These are phyloP conservation scores for Primulina huaijiensis DNA, from an alignment of 257 asterid genomes.

Conservation along the genomic window DNA sequence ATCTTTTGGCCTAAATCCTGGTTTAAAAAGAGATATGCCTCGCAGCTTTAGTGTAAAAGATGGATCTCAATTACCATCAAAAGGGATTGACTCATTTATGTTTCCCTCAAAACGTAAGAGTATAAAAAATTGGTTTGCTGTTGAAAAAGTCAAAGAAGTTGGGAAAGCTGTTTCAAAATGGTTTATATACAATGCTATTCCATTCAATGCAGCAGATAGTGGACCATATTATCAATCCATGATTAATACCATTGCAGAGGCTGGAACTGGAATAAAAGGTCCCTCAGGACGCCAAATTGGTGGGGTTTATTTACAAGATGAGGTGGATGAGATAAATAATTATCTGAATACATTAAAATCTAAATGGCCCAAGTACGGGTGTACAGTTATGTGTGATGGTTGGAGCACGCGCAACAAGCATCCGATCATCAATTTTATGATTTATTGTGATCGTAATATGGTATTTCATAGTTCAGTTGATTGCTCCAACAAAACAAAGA, in stretches of 20 bases:
- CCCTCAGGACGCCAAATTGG: not conserved
- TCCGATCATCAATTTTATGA: too few relatives aligned
- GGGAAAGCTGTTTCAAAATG: not conserved
- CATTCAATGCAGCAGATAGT: not conserved
- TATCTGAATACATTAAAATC: not conserved
- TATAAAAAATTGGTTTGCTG: not conserved
- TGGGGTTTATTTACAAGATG: not conserved
- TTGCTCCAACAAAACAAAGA: constrained; percentile 4
- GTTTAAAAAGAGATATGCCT: too few relatives aligned
- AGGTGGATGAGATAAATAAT: not conserved
- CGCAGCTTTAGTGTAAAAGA: too few relatives aligned
- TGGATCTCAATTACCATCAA: too few relatives aligned
- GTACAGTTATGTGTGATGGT: not conserved
- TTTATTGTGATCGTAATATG: not conserved
- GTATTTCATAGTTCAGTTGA: not conserved
- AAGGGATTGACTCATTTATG: too few relatives aligned
- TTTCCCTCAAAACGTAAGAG: not conserved
- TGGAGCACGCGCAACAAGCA: not conserved
- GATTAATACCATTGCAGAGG: not conserved
- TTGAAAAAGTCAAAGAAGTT: not conserved
- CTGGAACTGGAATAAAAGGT: not conserved
- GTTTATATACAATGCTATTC: not conserved
- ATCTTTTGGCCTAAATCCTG: too few relatives aligned
- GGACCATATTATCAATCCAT: not conserved
- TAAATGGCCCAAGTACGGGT: not conserved